Base-by-base conservation (phyloP, 169 alveolate genomes). In the Cryptosporidium andersoni region DNA sequence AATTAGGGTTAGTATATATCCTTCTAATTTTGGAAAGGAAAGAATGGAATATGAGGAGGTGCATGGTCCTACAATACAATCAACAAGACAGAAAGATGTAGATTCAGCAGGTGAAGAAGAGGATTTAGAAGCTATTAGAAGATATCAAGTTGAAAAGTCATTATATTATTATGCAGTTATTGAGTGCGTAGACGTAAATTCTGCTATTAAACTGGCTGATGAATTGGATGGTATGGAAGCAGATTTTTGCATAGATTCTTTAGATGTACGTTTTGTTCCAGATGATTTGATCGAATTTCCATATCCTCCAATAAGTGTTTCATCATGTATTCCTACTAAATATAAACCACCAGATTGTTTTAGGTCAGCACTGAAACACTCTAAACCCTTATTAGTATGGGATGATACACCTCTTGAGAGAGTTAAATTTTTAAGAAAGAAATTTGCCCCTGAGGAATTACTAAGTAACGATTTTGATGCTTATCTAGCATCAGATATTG, bases 141-240 rank as follows among this genome's bases (percentile, higher is more conserved):
- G 85, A 88, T 82, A 88, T 47, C 94, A 89, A 60, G 67, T 53
- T 51, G 94, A 81, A 64, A 82, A 88, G 42, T 80, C 95, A 90
- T 94, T 95, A 65, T 97, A 97, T 90, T 97, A 94, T 88, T 97
- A 95, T 90, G 99, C 99, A 14, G 94, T 97, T 14, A 97, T 96
- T 34, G 97, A 95, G 67, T 95, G 97, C 48, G 95, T 94, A 88
- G 66, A 92, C 5, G 91, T 81, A 37, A 94, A 94, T 64, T 94
- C 97, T 56, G 99, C 99, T 3, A 92, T 89, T 82, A 88, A 88
- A 51, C 81, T 97, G 25, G 96, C 96, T 91, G 96, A 95, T 67
- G 98, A 96, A 80, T 91, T 96, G 67, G 97, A 97, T 91, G 99
- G 98, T 16, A 90, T 91, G 88, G 99, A 97, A 82, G 96, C 96